Base-by-base conservation (phyloP, 176 grass and related monocot genomes). In the Oryza australiensis region DNA sequence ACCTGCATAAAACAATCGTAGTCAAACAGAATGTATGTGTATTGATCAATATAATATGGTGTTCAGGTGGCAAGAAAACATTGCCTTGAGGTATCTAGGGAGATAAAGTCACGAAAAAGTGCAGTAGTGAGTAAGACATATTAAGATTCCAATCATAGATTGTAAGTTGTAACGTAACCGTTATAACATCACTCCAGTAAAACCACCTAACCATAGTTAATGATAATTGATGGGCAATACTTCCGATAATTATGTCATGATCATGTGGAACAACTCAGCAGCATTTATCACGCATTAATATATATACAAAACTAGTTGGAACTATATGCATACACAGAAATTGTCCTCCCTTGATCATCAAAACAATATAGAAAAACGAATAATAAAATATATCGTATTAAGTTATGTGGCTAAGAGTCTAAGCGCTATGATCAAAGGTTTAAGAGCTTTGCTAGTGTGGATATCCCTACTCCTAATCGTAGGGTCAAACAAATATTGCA, bases 1-100 rank as follows among this genome's bases (percentile, higher is more conserved):
- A 92, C 71, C 90, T 92, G 74, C 40, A 80, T 8, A 80, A 75
- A 26, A 70, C 73, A 15, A 80, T 80, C 87, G 23, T 27, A 82
- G 55, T 42, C 49, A 72, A 37, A 26, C 35, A 59, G 16, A 60
- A 82, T 72, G 1, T n/a, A 9, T 45, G 20, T 9, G 62, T 30
- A 41, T 20, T 60, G 22, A 81, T 57, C 32, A 43, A 23, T 26
- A 23, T 26, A 42, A 28, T 12, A 48, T 64, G 16, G 26, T 24
- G 9, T 72, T 82, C 26, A 24, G 27, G 5, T 23, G 68, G 1
- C 5, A 82, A 82, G 79, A 72, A 82, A 70, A 72, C 51, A 68
- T 68, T 22, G n/a, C 4, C 2, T 49, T 55, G 13, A 53, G 16
- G 55, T 14, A 23, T 57, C 53, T 57, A 24, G 20, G 33, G 29